Evolutionary conservation across 257 asterid genomes (phyloP).

Genomic region (Przewalskia tangutica): DNA sequence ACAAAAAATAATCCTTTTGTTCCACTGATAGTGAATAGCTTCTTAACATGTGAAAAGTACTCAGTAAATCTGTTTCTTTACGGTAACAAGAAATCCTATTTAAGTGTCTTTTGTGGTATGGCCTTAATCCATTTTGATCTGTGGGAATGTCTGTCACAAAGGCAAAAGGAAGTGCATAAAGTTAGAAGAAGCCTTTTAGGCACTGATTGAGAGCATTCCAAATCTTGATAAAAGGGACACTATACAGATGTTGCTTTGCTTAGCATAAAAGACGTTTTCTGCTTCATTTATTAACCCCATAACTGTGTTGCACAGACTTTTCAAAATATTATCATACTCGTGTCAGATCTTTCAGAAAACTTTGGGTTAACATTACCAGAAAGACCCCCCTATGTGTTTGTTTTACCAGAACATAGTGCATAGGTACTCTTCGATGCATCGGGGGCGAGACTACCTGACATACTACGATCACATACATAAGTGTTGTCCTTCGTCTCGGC

Average conservation of each 20-base stretch:
- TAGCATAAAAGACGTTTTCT: no score
- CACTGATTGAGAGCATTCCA: constrained; percentile 2
- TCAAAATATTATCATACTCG: background rate
- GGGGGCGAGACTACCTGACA: no score
- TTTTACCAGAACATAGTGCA: no score
- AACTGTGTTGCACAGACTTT: background rate
- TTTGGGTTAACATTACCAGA: no score
- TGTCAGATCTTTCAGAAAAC: no score
- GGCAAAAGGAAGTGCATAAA: background rate
- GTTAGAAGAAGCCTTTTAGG: constrained; percentile 7
- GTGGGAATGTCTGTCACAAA: constrained; percentile 5
- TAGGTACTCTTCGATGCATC: no score
- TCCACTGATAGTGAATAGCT: background rate
- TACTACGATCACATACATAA: no score
- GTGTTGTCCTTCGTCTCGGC: no score
- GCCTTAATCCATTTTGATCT: constrained; percentile 8
- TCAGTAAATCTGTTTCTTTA: background rate
- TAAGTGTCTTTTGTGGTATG: background rate
- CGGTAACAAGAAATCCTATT: background rate
- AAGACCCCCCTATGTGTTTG: no score
- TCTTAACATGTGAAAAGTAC: background rate
- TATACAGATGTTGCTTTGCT: background rate
- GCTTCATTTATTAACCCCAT: no score
- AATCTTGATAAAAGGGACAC: background rate
- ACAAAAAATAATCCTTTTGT: no score